These are phyloP conservation scores for Actinidia polygama DNA, from an alignment of 179 eudicot species.

Conservation along the genomic window DNA sequence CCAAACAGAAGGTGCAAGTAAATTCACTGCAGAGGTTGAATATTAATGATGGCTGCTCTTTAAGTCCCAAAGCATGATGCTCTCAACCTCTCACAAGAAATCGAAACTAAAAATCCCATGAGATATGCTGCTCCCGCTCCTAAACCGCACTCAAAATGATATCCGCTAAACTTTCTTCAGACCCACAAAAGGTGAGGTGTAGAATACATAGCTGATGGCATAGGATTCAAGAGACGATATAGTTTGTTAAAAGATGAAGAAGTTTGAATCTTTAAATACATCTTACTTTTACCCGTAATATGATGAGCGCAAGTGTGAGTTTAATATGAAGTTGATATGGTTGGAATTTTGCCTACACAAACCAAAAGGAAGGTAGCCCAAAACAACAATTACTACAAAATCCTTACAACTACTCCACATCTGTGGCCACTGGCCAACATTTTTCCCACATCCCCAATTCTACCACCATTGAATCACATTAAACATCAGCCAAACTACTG, in stretches of 20 bases:
- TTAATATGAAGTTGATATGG: conserved; percentile 9
- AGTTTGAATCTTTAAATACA: background rate
- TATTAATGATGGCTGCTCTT: too few species aligned
- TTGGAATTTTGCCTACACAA: background rate
- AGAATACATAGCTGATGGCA: background rate
- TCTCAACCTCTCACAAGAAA: too few species aligned
- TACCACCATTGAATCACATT: background rate
- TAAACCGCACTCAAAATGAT: background rate
- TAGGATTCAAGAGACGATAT: background rate
- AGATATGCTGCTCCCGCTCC: background rate
- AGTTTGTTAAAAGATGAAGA: background rate
- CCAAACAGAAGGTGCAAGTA: too few species aligned
- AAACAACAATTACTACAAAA: background rate
- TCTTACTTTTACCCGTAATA: background rate
- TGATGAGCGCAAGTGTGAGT: background rate
- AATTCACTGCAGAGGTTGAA: too few species aligned
- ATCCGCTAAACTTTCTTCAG: background rate
- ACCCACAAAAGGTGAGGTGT: background rate
- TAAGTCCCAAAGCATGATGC: too few species aligned
- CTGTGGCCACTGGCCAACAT: background rate
- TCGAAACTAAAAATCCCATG: background rate
- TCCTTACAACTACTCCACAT: background rate
- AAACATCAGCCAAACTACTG: background rate
- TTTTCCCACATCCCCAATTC: background rate
- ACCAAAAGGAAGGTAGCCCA: background rate